phyloP scores from a whole-genome alignment of 495 filamentous ascomycete genomes.

The Penicillium riverlandense region DNA sequence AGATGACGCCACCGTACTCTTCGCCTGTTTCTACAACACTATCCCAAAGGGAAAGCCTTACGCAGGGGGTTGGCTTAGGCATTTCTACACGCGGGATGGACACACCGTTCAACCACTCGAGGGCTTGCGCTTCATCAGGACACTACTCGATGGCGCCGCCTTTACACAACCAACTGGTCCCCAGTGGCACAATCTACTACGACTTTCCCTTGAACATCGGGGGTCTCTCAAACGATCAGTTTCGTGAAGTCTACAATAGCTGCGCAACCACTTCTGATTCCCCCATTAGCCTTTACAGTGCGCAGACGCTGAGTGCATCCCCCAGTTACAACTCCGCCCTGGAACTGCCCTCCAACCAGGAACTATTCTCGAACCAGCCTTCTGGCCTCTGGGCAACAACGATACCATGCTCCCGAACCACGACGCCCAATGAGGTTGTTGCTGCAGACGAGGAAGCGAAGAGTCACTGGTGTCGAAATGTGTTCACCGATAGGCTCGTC shows the following conservation, averaged over 20 bases:
- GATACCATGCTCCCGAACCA: conserved; percentile 12
- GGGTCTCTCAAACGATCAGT: conserved; percentile 9
- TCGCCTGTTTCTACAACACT: conserved; percentile 11
- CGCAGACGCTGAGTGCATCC: conserved; percentile 17
- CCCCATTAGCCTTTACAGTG: conserved; percentile 18
- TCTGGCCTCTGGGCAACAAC: conserved; percentile 16
- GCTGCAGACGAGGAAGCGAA: conserved; percentile 2
- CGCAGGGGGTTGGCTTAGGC: conserved; percentile 20
- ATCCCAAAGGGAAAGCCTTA: conserved; percentile 7
- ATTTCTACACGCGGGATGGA: conserved; percentile 24
- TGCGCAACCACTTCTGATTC: conserved; percentile 11
- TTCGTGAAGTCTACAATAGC: conserved; percentile 14
- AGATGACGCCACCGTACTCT: conserved; percentile 12
- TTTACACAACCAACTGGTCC: conserved; percentile 13
- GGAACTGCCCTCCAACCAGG: conserved; percentile 7
- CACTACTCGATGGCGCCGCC: conserved; percentile 6
- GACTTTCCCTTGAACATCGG: conserved; percentile 11
- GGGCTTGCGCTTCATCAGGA: conserved; percentile 3
- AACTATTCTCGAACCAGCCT: conserved; percentile 4
- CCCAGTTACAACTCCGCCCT: conserved; percentile 16
- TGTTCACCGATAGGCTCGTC: background rate
- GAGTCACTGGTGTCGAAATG: conserved; percentile 6
- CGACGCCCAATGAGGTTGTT: conserved; percentile 2
- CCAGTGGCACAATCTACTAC: conserved; percentile 10
- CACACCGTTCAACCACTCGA: conserved; percentile 4